Base-by-base conservation (phyloP, 805 yeast genomes). In the Debaryomyces hansenii region DNA sequence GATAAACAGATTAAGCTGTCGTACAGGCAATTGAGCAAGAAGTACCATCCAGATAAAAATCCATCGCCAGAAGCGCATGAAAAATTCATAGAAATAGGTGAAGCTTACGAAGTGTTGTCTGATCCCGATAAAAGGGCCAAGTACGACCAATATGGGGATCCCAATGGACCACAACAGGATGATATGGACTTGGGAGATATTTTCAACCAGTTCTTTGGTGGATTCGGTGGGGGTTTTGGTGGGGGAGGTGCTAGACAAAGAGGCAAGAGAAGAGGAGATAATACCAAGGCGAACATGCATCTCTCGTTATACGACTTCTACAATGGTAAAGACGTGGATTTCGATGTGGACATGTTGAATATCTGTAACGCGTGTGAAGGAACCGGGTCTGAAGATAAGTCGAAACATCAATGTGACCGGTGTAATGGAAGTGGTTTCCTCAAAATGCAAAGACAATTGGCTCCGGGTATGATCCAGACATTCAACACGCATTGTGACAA, bases 1-100 rank as follows among this genome's bases (percentile, higher is more conserved):
- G 96, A 89, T 20, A 83, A 79, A 54, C 90, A 90, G 46, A 88
- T 91, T 67, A 90, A 88, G 62, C 79, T 83, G 43, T 96, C 97
- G 0, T 91, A 91, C 63, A 74, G 96, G 54, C 78, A 81, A 46
- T 69, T 92, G 52, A 84, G 91, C 54, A 85, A 89, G 63, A 87
- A 87, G 60, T 90, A 80, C 66, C 99, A 92, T 61, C 99, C 99
- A 2, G 99, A 92, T 67, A 92, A 92, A 70, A 94, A 92, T 62
- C 84, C 86, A 6, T 80, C 85, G 56, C 90, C 88, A 7, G 85
- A 79, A 24, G 96, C 97, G 0, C 90, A 88, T 53, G 84, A 86
- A 41, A 84, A 80, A 67, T 94, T 91, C 63, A 84, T 94, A 42
- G 96, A 90, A 66, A 79, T 94, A 24, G 96, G 96, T 12, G 96